Evolutionary conservation across 2,329 filamentous ascomycete species (phyloP).

Genomic region (Ramichloridium luteum): DNA sequence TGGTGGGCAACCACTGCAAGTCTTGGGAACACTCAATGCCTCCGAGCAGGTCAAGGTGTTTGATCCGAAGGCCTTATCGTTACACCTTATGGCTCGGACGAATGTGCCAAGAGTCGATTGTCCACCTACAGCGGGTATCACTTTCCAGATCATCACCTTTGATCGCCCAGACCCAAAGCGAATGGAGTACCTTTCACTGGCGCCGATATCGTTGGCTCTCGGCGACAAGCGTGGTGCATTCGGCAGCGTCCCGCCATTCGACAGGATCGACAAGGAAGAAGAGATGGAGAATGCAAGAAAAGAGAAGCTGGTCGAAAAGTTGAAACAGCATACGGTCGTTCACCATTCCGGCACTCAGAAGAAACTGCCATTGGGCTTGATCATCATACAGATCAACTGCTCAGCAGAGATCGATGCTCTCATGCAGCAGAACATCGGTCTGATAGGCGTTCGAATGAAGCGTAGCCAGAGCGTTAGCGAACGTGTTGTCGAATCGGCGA

Average conservation of each 20-base stretch:
- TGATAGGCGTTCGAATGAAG: slow-evolving; percentile 69
- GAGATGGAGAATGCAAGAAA: slow-evolving; percentile 53
- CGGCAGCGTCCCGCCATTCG: slow-evolving; percentile 29
- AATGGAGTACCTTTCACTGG: slow-evolving; percentile 94
- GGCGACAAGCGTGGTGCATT: slow-evolving; percentile 50
- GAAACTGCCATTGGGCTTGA: slow-evolving; percentile 65
- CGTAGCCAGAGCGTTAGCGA: slow-evolving; percentile 86
- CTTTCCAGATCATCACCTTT: slow-evolving; percentile 80
- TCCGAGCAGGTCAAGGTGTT: slow-evolving; percentile 36
- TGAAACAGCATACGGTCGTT: slow-evolving; percentile 76
- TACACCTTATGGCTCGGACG: slow-evolving; percentile 38
- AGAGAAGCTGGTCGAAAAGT: slow-evolving; percentile 64
- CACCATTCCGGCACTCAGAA: slow-evolving; percentile 66
- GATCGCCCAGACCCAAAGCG: slow-evolving; percentile 69
- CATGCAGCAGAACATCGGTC: slow-evolving; percentile 75
- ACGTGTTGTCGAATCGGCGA: slow-evolving; percentile 84
- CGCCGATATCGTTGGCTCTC: slow-evolving; percentile 76
- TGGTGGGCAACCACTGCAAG: slow-evolving; percentile 68
- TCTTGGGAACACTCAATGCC: slow-evolving; percentile 71
- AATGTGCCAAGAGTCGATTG: slow-evolving; percentile 63
- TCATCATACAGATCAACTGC: slow-evolving; percentile 93
- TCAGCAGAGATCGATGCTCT: slow-evolving; percentile 78
- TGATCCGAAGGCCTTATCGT: slow-evolving; percentile 59
- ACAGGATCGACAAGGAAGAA: slow-evolving; percentile 59
- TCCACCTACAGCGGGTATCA: slow-evolving; percentile 49